Evolutionary conservation across 441 rosid genomes (phyloP).

Genomic region (Pelargonium exstipulatum): DNA sequence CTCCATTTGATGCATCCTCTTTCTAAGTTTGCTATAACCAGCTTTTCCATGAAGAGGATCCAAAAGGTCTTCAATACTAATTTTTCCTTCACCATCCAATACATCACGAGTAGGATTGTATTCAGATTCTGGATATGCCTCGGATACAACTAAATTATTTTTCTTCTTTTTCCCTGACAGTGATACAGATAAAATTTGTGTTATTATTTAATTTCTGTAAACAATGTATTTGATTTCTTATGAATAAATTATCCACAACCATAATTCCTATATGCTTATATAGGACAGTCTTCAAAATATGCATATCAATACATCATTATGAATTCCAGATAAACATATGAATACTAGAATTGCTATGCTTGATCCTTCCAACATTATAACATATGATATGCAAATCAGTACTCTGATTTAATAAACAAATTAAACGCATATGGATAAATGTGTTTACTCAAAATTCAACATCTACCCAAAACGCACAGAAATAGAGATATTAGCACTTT

Average conservation of each 20-base stretch:
- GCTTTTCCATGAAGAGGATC: conserved; percentile 58
- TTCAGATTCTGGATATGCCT: conserved; percentile 83
- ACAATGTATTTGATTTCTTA: background rate
- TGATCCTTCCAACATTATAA: too few species aligned
- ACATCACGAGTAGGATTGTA: conserved; percentile 77
- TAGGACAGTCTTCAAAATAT: background rate
- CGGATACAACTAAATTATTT: conserved; percentile 47
- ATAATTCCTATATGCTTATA: background rate
- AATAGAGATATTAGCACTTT: too few species aligned
- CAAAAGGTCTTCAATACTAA: conserved; percentile 62
- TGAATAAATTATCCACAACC: background rate
- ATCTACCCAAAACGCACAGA: too few species aligned
- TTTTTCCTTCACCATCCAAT: conserved; percentile 52
- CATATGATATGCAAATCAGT: too few species aligned
- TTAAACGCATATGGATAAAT: too few species aligned
- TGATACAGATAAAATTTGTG: conserved; percentile 7
- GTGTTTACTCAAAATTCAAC: too few species aligned
- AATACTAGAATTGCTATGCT: too few species aligned
- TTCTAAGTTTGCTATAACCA: conserved; percentile 49
- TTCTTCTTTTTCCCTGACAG: conserved; percentile 55
- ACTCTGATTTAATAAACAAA: too few species aligned
- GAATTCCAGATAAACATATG: too few species aligned
- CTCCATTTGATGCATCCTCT: conserved; percentile 43
- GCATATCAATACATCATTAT: too few species aligned
- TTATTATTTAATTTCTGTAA: conserved; percentile 6